phyloP scores from a whole-genome alignment of 768 basidiomycete species.

The Lactarius vividus region DNA sequence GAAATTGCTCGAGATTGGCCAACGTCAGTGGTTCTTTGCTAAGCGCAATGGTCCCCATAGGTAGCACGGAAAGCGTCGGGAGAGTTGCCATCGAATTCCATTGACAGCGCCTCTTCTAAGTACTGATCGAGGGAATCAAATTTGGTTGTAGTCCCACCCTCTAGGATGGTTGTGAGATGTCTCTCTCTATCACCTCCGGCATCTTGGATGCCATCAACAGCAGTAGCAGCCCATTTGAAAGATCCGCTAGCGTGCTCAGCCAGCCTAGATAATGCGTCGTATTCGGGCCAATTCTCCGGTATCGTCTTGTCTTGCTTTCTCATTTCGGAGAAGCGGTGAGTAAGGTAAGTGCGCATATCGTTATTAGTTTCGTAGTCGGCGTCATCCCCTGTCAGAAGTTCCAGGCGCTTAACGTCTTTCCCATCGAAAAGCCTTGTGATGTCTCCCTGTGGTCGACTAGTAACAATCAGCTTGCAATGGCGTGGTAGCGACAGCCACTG shows the following conservation, averaged over 20 bases:
- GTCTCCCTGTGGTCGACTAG: conserved; percentile 15
- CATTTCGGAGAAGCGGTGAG: conserved; percentile 18
- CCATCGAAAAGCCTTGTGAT: conserved; percentile 13
- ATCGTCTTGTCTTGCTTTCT: conserved; percentile 11
- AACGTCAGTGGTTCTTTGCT: conserved; percentile 17
- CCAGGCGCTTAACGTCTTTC: conserved; percentile 9
- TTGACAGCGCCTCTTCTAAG: not conserved
- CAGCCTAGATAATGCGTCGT: conserved; percentile 9
- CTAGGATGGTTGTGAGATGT: conserved; percentile 1
- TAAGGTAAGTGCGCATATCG: conserved; percentile 15
- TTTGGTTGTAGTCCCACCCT: conserved; percentile 11
- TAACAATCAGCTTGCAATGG: conserved; percentile 24
- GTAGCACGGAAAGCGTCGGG: conserved; percentile 10
- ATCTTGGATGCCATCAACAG: conserved; percentile 9
- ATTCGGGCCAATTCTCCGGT: conserved; percentile 13
- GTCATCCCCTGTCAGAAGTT: conserved; percentile 14
- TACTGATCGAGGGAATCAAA: conserved; percentile 14
- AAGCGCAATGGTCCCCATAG: conserved; percentile 17
- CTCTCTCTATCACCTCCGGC: conserved; percentile 3
- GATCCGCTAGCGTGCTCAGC: conserved; percentile 6
- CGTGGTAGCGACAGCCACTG: conserved; percentile 14
- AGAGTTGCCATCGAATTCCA: not conserved
- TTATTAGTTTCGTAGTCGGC: not conserved
- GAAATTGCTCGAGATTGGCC: conserved; percentile 16
- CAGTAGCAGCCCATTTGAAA: conserved; percentile 22